Evolutionary conservation across 1,284 basidiomycete genomes (phyloP).

Genomic region (Puccinia hordei): DNA sequence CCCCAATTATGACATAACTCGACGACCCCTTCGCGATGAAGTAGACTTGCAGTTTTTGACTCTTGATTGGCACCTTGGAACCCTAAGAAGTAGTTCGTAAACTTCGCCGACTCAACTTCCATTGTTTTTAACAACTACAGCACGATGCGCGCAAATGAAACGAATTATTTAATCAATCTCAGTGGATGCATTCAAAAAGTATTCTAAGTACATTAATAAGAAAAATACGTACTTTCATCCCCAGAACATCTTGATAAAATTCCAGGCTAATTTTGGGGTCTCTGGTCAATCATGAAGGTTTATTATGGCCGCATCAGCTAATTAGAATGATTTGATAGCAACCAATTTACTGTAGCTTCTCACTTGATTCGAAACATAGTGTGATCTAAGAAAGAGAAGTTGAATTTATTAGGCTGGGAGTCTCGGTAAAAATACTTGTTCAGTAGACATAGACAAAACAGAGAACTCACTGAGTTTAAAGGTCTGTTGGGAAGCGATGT

Average conservation of each 20-base stretch:
- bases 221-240: conserved; percentile 72
- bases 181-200: neutral
- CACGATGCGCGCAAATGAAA: neutral
- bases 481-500: conserved; percentile 33
- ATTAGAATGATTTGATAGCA: neutral
- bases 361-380: conserved; percentile 49
- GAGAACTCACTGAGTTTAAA: conserved; percentile 34
- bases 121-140: conserved; percentile 12
- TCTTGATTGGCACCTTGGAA: conserved; percentile 56
- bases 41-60: conserved; percentile 57
- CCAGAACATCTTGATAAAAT: conserved; percentile 65
- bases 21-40: conserved; percentile 67
- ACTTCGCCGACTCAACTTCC: conserved; percentile 10
- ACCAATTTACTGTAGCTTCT: neutral
- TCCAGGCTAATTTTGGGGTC: conserved; percentile 72
- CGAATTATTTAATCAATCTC: neutral
- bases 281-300: conserved; percentile 64
- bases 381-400: conserved; percentile 24
- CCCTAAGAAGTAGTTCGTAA: conserved; percentile 54
- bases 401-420: neutral
- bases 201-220: neutral
- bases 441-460: neutral
- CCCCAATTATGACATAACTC: conserved; percentile 80
- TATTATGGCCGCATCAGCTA: neutral
- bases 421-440: neutral